These are phyloP conservation scores for Lasiosphaeris hirsuta DNA, from an alignment of 495 filamentous ascomycete species.

Conservation along the genomic window DNA sequence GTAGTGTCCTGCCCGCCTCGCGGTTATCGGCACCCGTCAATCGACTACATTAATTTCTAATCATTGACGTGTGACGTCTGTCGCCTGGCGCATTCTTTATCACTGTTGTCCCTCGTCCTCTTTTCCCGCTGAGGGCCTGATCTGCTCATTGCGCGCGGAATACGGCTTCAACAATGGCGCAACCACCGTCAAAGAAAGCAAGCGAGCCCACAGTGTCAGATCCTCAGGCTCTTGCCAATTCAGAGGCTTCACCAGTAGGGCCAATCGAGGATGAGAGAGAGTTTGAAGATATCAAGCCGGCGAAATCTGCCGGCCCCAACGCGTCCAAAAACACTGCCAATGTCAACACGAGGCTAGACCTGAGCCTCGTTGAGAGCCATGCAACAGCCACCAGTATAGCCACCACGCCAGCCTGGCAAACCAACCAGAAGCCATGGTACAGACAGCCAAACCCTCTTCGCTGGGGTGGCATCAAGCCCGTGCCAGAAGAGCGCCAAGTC, in stretches of 20 bases:
- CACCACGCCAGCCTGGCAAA: slow-evolving; percentile 26
- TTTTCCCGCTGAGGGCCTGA: too few relatives aligned
- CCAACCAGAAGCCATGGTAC: slow-evolving; percentile 55
- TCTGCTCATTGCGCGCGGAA: too few relatives aligned
- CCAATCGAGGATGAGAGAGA: slow-evolving; percentile 11
- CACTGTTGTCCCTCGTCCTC: background rate
- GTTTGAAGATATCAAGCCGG: slow-evolving; percentile 7
- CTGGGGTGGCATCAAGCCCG: slow-evolving; percentile 55
- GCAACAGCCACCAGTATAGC: slow-evolving; percentile 44
- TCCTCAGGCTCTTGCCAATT: background rate
- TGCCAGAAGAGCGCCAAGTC: slow-evolving; percentile 53
- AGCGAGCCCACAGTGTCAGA: background rate
- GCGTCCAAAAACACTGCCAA: slow-evolving; percentile 13
- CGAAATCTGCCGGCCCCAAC: background rate
- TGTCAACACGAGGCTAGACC: slow-evolving; percentile 22
- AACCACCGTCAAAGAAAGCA: slow-evolving; percentile 6
- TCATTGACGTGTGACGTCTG: background rate
- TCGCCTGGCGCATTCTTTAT: background rate
- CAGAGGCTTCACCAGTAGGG: slow-evolving; percentile 11
- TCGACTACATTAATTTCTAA: background rate
- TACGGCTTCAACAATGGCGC: background rate
- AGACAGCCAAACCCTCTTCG: slow-evolving; percentile 60
- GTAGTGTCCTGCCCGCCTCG: background rate
- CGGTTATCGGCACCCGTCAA: background rate
- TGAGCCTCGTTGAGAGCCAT: slow-evolving; percentile 42